Base-by-base conservation (phyloP, 345 rosid species). In the Citrus medica region DNA sequence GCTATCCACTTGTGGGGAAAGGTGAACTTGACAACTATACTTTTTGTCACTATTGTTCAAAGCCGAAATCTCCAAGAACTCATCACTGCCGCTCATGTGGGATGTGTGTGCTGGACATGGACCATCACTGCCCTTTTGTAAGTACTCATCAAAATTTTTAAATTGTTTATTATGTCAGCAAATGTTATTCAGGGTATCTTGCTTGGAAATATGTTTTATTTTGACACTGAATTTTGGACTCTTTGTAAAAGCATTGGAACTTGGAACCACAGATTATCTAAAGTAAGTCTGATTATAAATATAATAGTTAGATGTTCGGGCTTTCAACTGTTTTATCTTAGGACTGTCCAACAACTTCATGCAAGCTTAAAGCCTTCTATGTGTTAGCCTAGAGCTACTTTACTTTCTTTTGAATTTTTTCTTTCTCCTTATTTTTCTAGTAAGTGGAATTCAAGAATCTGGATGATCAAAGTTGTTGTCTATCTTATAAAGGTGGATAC, bases 51-150 rank as follows among this genome's bases (percentile, higher is more conserved):
- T 82, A 85, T 78, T 93, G 98, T 85, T 86, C 84, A 51, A 92
- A 82, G 87, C 98, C 96, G 16, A 95, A 95, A 85, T 91, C 99
- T 38, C 96, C 97, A 19, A 89, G 92, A 84, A 71, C 91, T 67
- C 98, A 93, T 90, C 99, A 95, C 84, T 95, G 99, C 78, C 91
- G 94, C 80, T 86, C 99, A 10, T 95, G 99, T 83, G 92, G 93
- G 80, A 87, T 83, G 84, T 95, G 98, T 86, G 83, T 95, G 69
- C 73, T 93, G 73, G 96, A 95, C 88, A 95, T 95, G 98, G 99
- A 95, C 87, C 99, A 95, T 84, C 99, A 93, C 85, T 95, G 98
- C 85, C 99, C 99, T 75, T 91, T 95, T 75, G 99, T 95, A 89
- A 92, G 97, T 87, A 3, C 68, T 63, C n/a, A 3, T 27, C 35